These are phyloP conservation scores for Alternaria angustiovoidea DNA, from an alignment of 2,329 filamentous ascomycete species.

Conservation along the genomic window DNA sequence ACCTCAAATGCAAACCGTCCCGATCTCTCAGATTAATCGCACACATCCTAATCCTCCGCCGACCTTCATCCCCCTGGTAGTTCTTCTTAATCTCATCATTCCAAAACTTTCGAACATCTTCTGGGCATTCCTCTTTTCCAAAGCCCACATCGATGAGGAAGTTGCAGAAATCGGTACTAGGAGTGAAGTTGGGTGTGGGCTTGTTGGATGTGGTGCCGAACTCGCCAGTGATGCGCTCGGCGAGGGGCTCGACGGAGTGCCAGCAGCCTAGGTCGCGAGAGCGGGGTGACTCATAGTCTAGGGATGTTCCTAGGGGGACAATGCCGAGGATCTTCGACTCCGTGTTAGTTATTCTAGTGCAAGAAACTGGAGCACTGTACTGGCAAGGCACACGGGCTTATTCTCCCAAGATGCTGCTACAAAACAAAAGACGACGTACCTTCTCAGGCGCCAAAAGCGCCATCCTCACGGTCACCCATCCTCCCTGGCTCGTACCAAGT, in stretches of 20 bases:
- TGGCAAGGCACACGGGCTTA: background rate
- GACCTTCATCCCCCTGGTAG: conserved; percentile 60
- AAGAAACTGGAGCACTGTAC: background rate
- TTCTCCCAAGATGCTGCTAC: background rate
- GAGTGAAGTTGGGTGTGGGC: conserved; percentile 55
- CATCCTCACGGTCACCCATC: conserved; percentile 62
- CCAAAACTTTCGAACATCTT: conserved; percentile 56
- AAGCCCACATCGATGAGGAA: conserved; percentile 59
- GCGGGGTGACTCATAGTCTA: conserved; percentile 59
- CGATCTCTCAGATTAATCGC: conserved; percentile 59
- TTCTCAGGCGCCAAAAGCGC: conserved; percentile 60
- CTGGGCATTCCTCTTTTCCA: conserved; percentile 50
- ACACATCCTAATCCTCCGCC: conserved; percentile 59
- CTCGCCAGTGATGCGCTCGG: conserved; percentile 44
- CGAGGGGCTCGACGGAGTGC: conserved; percentile 52
- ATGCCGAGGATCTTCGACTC: conserved; percentile 57
- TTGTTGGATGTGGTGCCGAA: conserved; percentile 49
- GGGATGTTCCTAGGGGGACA: conserved; percentile 61
- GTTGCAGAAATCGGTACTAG: conserved; percentile 54
- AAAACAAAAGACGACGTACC: conserved; percentile 27
- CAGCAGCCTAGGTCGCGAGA: conserved; percentile 59
- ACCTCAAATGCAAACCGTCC: conserved; percentile 57
- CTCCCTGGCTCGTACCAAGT: conserved; percentile 63
- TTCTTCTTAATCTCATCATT: conserved; percentile 53
- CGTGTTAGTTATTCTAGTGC: background rate